These are phyloP conservation scores for Lolium multiflorum DNA, from an alignment of 176 grass and related monocot species.

Conservation along the genomic window DNA sequence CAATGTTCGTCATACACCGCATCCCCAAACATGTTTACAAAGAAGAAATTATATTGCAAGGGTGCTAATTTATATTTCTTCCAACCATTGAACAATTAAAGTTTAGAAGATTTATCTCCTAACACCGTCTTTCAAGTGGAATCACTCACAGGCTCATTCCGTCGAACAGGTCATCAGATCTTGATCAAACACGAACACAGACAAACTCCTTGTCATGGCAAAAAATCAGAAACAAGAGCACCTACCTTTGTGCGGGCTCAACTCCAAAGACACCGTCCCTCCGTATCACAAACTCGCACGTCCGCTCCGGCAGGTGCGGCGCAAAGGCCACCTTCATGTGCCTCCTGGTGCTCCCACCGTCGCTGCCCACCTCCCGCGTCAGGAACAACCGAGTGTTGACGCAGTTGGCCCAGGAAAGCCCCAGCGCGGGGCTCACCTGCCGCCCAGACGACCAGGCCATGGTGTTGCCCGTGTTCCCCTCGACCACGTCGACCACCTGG, in stretches of 20 bases:
- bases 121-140: not conserved
- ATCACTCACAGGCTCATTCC: slow-evolving; percentile 27
- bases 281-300: slow-evolving; percentile 77
- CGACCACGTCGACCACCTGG: slow-evolving; percentile 93
- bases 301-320: slow-evolving; percentile 63
- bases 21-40: slow-evolving; percentile 1
- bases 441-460: slow-evolving; percentile 77
- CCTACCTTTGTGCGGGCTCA: slow-evolving; percentile 55
- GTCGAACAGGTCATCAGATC: slow-evolving; percentile 46
- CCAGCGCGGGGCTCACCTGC: slow-evolving; percentile 73
- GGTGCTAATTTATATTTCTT: slow-evolving; percentile 31
- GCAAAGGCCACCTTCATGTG: slow-evolving; percentile 84
- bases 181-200: not conserved
- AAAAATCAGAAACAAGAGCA: slow-evolving; percentile 13
- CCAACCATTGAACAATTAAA: slow-evolving; percentile 15
- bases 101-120: not conserved
- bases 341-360: slow-evolving; percentile 50
- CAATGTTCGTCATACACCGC: not conserved
- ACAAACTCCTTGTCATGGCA: not conserved
- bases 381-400: slow-evolving; percentile 88
- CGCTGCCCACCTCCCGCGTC: slow-evolving; percentile 53
- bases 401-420: slow-evolving; percentile 93
- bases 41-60: slow-evolving; percentile 19
- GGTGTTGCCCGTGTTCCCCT: slow-evolving; percentile 49
- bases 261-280: slow-evolving; percentile 76